Base-by-base conservation (phyloP, 139 green algal genomes). In the Edaphochlamys debaryana region DNA sequence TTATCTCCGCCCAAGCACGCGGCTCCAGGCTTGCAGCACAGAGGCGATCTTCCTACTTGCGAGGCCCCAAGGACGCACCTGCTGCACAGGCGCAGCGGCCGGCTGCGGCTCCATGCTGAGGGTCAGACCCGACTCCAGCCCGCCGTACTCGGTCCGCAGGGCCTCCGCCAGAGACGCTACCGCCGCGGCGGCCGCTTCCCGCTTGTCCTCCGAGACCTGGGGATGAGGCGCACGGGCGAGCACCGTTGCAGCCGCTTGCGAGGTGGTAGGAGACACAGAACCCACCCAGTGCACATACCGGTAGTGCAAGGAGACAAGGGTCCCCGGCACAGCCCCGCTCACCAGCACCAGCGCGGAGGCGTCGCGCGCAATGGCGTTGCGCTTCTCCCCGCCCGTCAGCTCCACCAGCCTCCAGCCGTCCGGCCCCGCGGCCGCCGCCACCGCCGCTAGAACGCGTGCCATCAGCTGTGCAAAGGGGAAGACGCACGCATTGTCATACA, bases 281-380 rank as follows among this genome's bases (percentile, higher is more conserved):
- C n/a, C n/a, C n/a, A n/a, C n/a, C n/a, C n/a, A n/a, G n/a, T n/a
- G n/a, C n/a, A n/a, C n/a, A n/a, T n/a, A n/a, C n/a, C n/a, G n/a
- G n/a, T n/a, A n/a, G n/a, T n/a, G n/a, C n/a, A n/a, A n/a, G 62
- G 30, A 67, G 29, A 17, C 9, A 67, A 15, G 30, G 30, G 11
- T 11, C 30, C 62, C 11, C 17, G n/a, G n/a, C n/a, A n/a, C n/a
- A n/a, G n/a, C n/a, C n/a, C n/a, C n/a, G n/a, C n/a, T n/a, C 63
- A 95, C 86, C 85, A 86, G 68, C 23, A 95, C 7, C 0, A 87
- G 38, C 4, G 86, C 89, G 2, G 6, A 32, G 0, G 85, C 88
- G 62, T 96, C 92, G 0, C 94, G 79, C 1, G 94, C 70, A 48
- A 97, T 94, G 36, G 93, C 93, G 66, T 97, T 97, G 56, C 94